Evolutionary conservation across 495 filamentous ascomycete genomes (phyloP), one percentile per base, ranked within the genome.

Genomic region (Friedmanniomyces endolithicus): DNA sequence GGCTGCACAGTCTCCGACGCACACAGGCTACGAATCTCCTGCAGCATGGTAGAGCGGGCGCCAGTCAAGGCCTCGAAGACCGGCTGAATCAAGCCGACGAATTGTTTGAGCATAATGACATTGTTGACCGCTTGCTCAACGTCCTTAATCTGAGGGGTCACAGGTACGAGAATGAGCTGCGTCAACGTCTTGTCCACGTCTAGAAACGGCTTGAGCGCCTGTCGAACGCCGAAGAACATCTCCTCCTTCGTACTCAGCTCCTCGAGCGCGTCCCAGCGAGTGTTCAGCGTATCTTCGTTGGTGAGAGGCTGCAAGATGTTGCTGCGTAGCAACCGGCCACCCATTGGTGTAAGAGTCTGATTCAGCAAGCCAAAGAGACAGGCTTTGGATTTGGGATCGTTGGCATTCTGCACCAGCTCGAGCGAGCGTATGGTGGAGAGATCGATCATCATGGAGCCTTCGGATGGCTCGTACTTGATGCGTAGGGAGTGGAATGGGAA

Each of bases 381-480:
- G 48, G 83, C 79, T 50, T 79, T 87, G 0, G 82, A 94, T 59
- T 82, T 87, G 14, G 75, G 65, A 65, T 81, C 80, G 44, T 85
- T 84, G 1, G 89, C 66, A 59, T 95, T 97, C 65, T 95, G 88
- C 8, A 97, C 84, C 22, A 98, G 74, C 67, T 97, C 92, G 14
- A 98, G 73, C 11, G 85, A 86, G 14, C 80, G 75, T 33, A 94
- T 85, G 1, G 94, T 92, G 11, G 85, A 81, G 0, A 88, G 75
- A 65, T 96, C 92, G 58, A 96, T 89, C 71, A 90, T 85, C 92
- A 98, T 95, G 0, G 87, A 84, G 19, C 88, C 87, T 64, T 94
- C 85, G 1, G 88, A 88, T n/a, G 87, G 83, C 63, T 86, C 81
- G 60, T 90, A 95, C 58, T 81, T 84, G 63, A 96, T 84, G 1